Base-by-base conservation (phyloP, 164 flowering plant genomes). In the Platanus orientalis region DNA sequence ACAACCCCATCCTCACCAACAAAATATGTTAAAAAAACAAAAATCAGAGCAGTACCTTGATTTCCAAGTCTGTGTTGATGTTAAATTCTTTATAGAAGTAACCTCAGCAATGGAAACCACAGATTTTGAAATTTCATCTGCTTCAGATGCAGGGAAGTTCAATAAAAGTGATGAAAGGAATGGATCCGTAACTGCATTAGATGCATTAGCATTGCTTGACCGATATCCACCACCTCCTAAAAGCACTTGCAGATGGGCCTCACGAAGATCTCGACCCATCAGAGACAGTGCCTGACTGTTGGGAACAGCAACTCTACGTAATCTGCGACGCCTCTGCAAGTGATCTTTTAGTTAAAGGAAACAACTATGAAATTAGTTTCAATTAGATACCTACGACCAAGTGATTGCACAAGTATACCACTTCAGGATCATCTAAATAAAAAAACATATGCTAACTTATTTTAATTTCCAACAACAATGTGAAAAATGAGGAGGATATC, bases 231-330 rank as follows among this genome's bases (percentile, higher is more conserved):
- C 73, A 67, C 95, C 86, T 17, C 97, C 96, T 26, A 91, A 67
- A 71, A 91, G 90, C 51, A 84, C 87, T 75, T 87, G 91, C 49
- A 91, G 75, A 77, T 91, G 96, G 67, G 96, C 91, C 79, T 91
- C 97, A 11, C 93, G 86, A 63, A 91, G 89, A 72, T 91, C 97
- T 50, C 93, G 83, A 20, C 93, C 87, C 55, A 91, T 73, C 20
- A 85, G 80, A 25, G 96, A 85, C 59, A 87, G 65, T 39, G 96
- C 79, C 68, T 86, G 93, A 71, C 83, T 85, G 70, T 75, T 88
- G 27, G 95, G 92, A 68, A 87, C 63, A 39, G 87, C 88, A 57
- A 87, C 87, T 73, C 84, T 88, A 26, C 93, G 88, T 69, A 85
- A 74, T 54, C 96, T 79, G 49, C 91, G 84, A 23, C 85, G 81